Percentiles rank a stretch among this genome's conserved stretches.
These are phyloP conservation scores for Botrytis tulipae DNA, from an alignment of 2,329 filamentous ascomycete genomes.

Conservation along the genomic window DNA sequence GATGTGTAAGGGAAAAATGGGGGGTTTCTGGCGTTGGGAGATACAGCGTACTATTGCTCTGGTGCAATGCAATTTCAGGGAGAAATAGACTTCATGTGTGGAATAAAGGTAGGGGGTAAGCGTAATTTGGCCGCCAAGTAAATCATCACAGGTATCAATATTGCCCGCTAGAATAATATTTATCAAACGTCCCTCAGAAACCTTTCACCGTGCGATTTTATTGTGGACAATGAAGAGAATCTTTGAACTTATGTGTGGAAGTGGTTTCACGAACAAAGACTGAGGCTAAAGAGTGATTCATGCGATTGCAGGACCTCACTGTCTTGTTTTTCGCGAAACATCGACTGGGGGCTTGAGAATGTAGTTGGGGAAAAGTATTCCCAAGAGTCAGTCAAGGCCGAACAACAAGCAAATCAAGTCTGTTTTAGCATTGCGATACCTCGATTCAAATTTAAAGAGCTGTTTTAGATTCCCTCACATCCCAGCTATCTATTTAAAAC, in stretches of 20 bases:
- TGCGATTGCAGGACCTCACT: rapidly evolving
- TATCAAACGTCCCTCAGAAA: neutral
- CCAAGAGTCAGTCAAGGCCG: neutral
- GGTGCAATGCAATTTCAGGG: neutral
- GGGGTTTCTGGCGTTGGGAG: neutral
- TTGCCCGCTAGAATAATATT: too few relatives aligned
- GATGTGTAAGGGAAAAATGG: neutral
- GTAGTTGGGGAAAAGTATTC: neutral
- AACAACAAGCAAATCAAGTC: neutral
- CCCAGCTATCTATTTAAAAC: too few relatives aligned
- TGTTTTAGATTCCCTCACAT: too few relatives aligned
- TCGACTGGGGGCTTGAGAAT: rapidly evolving
- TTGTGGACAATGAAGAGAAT: neutral
- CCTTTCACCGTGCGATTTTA: too few relatives aligned
- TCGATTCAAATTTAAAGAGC: neutral
- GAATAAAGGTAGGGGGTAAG: neutral
- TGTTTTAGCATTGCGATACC: neutral
- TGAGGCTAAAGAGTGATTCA: rapidly evolving
- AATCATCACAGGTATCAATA: neutral
- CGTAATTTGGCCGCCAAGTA: neutral
- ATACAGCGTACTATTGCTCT: neutral
- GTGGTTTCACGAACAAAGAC: rapidly evolving
- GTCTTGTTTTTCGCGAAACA: rapidly evolving
- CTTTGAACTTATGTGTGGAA: rapidly evolving
- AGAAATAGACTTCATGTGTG: neutral